phyloP scores from a whole-genome alignment of 805 yeast genomes.

The Spathaspora gorwiae region DNA sequence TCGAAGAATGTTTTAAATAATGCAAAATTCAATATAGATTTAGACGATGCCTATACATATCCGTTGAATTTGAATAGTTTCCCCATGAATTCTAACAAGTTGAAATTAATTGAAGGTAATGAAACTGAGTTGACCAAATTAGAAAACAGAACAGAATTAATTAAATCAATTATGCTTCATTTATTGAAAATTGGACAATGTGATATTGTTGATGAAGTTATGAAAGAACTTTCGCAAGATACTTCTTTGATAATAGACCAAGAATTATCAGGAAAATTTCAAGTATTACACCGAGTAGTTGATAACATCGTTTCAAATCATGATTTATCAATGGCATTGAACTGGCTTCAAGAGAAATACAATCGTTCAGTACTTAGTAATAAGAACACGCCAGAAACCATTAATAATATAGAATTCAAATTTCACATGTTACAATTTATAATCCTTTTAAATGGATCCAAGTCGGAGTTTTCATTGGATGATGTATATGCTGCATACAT shows the following conservation, averaged over 20 bases:
- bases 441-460: conserved; percentile 21
- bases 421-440: conserved; percentile 37
- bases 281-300: conserved; percentile 27
- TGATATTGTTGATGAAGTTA: conserved; percentile 27
- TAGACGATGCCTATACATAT: conserved; percentile 40
- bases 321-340: conserved; percentile 26
- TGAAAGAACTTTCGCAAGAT: conserved; percentile 15
- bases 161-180: conserved; percentile 36
- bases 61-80: conserved; percentile 28
- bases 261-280: conserved; percentile 21
- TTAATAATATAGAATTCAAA: conserved; percentile 24
- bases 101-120: conserved; percentile 5
- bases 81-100: conserved; percentile 15
- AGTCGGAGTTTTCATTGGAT: conserved; percentile 13
- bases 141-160: conserved; percentile 26
- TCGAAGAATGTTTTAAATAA: conserved; percentile 27
- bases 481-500: conserved; percentile 28
- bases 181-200: conserved; percentile 38
- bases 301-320: conserved; percentile 28
- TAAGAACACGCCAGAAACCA: conserved; percentile 1
- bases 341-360: conserved; percentile 28
- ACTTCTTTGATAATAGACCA: conserved; percentile 18
- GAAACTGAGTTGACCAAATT: conserved; percentile 5
- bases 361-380: conserved; percentile 8
- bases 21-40: conserved; percentile 23